A percentile compares a stretch with the other conserved stretches of the same genome.
Evolutionary conservation across 1,284 basidiomycete species (phyloP).

Genomic region (Phellopilus nigrolimitatus): DNA sequence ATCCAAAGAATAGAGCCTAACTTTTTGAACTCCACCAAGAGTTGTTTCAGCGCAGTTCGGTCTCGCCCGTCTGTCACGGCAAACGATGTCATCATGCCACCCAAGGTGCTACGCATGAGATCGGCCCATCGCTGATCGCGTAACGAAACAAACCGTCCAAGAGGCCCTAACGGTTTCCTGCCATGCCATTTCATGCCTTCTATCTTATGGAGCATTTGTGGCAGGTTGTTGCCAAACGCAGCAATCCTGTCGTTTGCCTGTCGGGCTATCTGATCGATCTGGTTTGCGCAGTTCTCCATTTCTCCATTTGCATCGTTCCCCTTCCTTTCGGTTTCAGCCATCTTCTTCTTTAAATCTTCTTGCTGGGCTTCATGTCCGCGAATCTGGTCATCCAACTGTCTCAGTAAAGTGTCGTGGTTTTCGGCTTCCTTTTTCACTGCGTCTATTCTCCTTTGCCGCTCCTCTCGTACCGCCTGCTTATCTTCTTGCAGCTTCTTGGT

Average conservation of each 20-base stretch:
- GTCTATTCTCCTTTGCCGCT: slow-evolving; percentile 26
- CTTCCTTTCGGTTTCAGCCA: slow-evolving; percentile 31
- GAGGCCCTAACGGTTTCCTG: slow-evolving; percentile 76
- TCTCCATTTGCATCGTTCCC: slow-evolving; percentile 30
- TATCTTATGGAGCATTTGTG: slow-evolving; percentile 57
- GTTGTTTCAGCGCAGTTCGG: slow-evolving; percentile 48
- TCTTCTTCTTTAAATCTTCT: slow-evolving; percentile 25
- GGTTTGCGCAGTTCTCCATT: slow-evolving; percentile 37
- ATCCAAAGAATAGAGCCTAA: slow-evolving; percentile 33
- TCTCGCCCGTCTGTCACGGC: slow-evolving; percentile 77
- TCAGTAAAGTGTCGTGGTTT: slow-evolving; percentile 26
- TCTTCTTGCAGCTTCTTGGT: slow-evolving; percentile 48
- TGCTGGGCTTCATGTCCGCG: slow-evolving; percentile 27
- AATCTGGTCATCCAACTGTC: slow-evolving; percentile 29
- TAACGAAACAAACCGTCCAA: slow-evolving; percentile 80
- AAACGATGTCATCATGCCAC: slow-evolving; percentile 62
- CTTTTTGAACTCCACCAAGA: slow-evolving; percentile 58
- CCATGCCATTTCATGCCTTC: slow-evolving; percentile 57
- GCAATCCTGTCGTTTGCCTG: slow-evolving; percentile 52
- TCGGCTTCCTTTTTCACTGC: slow-evolving; percentile 43
- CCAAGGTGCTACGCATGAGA: slow-evolving; percentile 65
- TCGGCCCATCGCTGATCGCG: slow-evolving; percentile 68
- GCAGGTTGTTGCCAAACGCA: slow-evolving; percentile 61
- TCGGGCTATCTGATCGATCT: slow-evolving; percentile 37
- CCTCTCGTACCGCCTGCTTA: slow-evolving; percentile 58